These are phyloP conservation scores for Omphalotus olearius DNA, from an alignment of 1,284 basidiomycete genomes.

Conservation along the genomic window DNA sequence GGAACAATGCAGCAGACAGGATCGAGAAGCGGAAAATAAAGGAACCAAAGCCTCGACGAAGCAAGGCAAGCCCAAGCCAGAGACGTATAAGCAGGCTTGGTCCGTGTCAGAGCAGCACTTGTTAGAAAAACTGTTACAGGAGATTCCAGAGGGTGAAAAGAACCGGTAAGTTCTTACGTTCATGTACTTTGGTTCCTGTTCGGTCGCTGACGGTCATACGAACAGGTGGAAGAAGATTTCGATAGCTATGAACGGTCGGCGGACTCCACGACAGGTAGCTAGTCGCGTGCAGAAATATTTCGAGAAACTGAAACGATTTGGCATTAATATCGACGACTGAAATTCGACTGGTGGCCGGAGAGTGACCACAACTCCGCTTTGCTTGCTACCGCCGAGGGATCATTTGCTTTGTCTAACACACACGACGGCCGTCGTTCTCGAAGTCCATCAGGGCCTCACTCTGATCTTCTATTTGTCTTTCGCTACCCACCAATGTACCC, in stretches of 20 bases:
- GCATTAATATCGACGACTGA: conserved; percentile 24
- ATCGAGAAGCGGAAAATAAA: neutral
- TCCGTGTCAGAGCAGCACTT: conserved; percentile 68
- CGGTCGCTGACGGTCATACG: neutral
- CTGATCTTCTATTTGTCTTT: too few relatives aligned
- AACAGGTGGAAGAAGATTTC: conserved; percentile 76
- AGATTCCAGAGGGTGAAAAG: conserved; percentile 74
- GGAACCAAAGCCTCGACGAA: neutral
- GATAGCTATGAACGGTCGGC: conserved; percentile 66
- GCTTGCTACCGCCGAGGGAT: too few relatives aligned
- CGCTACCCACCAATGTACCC: too few relatives aligned
- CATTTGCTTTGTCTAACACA: too few relatives aligned
- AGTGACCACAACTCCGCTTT: too few relatives aligned
- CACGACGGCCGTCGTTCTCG: too few relatives aligned
- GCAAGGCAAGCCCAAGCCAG: conserved; percentile 20
- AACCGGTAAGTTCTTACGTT: conserved; percentile 46
- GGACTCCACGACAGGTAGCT: conserved; percentile 78
- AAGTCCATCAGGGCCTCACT: too few relatives aligned
- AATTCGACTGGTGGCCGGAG: too few relatives aligned
- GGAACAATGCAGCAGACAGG: neutral
- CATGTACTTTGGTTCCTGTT: neutral
- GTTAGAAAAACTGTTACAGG: conserved; percentile 64
- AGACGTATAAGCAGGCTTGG: conserved; percentile 79
- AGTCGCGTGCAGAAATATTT: conserved; percentile 83
- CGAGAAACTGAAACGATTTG: conserved; percentile 74